Conservation (phyloP, 805 yeast genomes). For the Peterozyma xylosa region DNA sequence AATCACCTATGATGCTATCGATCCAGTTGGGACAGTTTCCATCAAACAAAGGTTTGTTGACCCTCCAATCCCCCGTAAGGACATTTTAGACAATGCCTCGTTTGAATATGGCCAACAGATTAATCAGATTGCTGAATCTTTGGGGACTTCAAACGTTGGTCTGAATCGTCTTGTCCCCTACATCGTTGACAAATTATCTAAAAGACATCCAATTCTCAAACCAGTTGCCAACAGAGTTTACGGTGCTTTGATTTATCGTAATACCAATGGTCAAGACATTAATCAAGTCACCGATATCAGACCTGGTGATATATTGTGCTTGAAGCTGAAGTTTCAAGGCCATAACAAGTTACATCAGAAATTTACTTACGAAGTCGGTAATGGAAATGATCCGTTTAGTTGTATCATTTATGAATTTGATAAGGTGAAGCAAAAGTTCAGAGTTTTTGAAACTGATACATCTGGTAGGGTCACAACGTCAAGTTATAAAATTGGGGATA, state of each 20-base stretch:
- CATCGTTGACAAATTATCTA: conserved; percentile 5
- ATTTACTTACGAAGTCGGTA: conserved; percentile 52
- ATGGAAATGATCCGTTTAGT: conserved; percentile 40
- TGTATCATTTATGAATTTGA: conserved; percentile 73
- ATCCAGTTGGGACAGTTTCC: conserved; percentile 44
- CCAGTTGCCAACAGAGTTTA: conserved; percentile 61
- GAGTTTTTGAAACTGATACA: conserved; percentile 51
- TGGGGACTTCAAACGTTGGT: conserved; percentile 21
- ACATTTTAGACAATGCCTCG: conserved; percentile 41
- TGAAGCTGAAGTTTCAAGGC: conserved; percentile 66
- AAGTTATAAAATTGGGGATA: conserved; percentile 60
- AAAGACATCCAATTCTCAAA: conserved; percentile 26
- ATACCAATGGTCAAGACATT: conserved; percentile 39
- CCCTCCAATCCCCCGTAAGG: conserved; percentile 39
- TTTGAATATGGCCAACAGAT: conserved; percentile 43
- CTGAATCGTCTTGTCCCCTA: conserved; percentile 5
- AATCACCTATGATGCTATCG: conserved; percentile 43
- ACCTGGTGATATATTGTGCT: conserved; percentile 81
- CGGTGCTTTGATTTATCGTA: conserved; percentile 68
- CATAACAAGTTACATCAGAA: conserved; percentile 53
- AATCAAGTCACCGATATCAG: conserved; percentile 53
- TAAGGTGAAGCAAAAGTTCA: conserved; percentile 57
- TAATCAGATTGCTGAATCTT: conserved; percentile 33
- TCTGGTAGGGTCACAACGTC: conserved; percentile 48
- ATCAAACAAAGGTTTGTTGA: conserved; percentile 22